Conservation (phyloP, 257 asterid genomes). For the Henckelia pumila region DNA sequence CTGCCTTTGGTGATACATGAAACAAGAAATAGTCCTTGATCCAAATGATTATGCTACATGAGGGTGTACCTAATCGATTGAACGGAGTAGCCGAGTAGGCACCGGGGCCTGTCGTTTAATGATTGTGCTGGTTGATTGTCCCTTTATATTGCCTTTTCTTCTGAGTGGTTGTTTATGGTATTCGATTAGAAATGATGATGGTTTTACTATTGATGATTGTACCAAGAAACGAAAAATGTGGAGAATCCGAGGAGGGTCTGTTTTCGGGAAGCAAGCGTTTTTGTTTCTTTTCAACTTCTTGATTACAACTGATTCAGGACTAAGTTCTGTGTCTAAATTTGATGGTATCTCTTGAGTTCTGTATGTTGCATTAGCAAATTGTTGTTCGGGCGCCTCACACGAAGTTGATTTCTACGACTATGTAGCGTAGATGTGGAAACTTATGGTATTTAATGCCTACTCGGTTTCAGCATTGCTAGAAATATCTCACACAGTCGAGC, state of each 20-base stretch:
- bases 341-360: not conserved
- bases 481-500: not conserved
- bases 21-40: not conserved
- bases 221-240: not conserved
- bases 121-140: not conserved
- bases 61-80: not conserved
- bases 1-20: conserved; percentile 5
- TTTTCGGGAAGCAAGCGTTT: not conserved
- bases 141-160: too few relatives aligned
- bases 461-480: not conserved
- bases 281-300: not conserved
- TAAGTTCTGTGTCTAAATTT: not conserved
- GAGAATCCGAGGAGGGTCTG: not conserved
- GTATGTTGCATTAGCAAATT: too few relatives aligned
- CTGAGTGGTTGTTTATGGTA: not conserved
- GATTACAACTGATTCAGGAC: not conserved
- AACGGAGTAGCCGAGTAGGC: not conserved
- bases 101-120: too few relatives aligned
- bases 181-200: not conserved
- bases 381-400: too few relatives aligned
- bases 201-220: not conserved
- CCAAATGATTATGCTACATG: not conserved
- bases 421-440: too few relatives aligned
- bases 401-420: too few relatives aligned
- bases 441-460: too few relatives aligned